Evolutionary conservation across 257 asterid species (phyloP).

Genomic region (Jaltomata sinuosa): DNA sequence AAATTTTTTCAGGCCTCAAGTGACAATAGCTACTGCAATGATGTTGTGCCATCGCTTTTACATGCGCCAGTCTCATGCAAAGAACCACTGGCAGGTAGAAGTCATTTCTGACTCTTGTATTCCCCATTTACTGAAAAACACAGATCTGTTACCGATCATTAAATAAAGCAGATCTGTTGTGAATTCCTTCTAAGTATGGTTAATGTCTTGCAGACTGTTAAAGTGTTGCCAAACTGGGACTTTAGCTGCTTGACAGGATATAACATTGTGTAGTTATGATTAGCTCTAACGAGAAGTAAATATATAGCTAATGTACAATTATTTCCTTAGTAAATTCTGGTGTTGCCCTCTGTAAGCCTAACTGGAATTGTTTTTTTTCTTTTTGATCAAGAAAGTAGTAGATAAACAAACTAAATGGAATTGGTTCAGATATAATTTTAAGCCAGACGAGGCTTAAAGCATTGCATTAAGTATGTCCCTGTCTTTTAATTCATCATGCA

Average conservation of each 20-base stretch:
- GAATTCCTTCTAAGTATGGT: background rate
- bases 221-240: background rate
- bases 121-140: background rate
- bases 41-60: slow-evolving; percentile 55
- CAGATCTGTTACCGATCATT: background rate
- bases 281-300: background rate
- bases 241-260: background rate
- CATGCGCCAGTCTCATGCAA: slow-evolving; percentile 56
- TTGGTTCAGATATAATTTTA: background rate
- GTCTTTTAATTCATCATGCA: slow-evolving; percentile 2
- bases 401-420: background rate
- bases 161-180: background rate
- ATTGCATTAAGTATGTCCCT: background rate
- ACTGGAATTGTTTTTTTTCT: background rate
- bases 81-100: slow-evolving; percentile 62
- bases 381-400: background rate
- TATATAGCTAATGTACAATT: background rate
- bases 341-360: background rate
- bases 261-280: background rate
- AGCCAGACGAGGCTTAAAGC: background rate
- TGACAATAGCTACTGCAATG: slow-evolving; percentile 52
- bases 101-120: slow-evolving; percentile 1
- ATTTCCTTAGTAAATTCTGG: background rate
- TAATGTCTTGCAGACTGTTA: background rate
- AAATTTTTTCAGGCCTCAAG: slow-evolving; percentile 41